Conservation (phyloP, 495 filamentous ascomycete species). For the Neurospora sp. region DNA sequence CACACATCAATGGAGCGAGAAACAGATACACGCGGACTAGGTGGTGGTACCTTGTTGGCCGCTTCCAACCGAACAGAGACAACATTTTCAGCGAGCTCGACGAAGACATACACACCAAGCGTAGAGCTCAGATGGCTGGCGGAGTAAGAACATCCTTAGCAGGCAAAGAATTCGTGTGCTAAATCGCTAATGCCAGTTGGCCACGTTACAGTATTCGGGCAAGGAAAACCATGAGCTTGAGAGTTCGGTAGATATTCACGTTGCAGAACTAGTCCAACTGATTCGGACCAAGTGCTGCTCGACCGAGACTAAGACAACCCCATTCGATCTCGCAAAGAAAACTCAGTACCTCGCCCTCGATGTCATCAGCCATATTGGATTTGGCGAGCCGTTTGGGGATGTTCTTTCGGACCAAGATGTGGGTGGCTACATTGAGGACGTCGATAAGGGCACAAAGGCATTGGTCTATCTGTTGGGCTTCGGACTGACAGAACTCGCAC, state of each 20-base stretch:
- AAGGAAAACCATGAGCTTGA: constrained; percentile 32
- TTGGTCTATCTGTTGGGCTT: constrained; percentile 1
- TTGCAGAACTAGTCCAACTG: constrained; percentile 30
- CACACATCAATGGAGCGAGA: constrained; percentile 25
- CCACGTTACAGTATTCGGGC: constrained; percentile 28
- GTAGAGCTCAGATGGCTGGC: constrained; percentile 23
- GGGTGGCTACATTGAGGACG: constrained; percentile 16
- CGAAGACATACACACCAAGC: constrained; percentile 20
- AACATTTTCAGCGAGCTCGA: constrained; percentile 27
- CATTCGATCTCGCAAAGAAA: constrained; percentile 35
- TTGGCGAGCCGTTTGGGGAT: constrained; percentile 29
- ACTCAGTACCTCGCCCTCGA: constrained; percentile 32
- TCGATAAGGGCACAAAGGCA: constrained; percentile 9
- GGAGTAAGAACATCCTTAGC: constrained; percentile 23
- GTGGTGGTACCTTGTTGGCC: constrained; percentile 20
- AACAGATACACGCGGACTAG: constrained; percentile 20
- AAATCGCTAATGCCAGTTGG: not conserved
- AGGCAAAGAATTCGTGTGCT: not conserved
- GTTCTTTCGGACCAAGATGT: constrained; percentile 24
- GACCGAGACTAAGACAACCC: constrained; percentile 17
- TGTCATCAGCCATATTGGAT: constrained; percentile 27
- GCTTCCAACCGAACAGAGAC: constrained; percentile 21
- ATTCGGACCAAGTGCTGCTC: constrained; percentile 36
- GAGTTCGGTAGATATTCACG: constrained; percentile 30
- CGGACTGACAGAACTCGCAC: constrained; percentile 8